phyloP scores from a whole-genome alignment of 768 basidiomycete species.

The Kwoniella sp. region DNA sequence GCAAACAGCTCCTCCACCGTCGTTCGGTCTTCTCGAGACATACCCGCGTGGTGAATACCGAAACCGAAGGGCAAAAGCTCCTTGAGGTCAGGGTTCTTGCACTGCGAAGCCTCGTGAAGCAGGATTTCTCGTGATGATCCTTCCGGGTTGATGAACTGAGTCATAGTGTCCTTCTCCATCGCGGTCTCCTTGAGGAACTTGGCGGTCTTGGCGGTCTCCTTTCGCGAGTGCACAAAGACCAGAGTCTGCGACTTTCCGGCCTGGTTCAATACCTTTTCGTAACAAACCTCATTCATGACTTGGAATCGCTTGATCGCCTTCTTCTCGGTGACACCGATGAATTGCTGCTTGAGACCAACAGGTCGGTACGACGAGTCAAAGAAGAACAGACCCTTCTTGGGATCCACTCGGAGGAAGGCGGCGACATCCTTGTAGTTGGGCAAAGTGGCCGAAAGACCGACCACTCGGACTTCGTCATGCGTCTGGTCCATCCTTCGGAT shows the following conservation, averaged over 20 bases:
- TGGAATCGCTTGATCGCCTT: conserved; percentile 98
- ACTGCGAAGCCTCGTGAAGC: conserved; percentile 72
- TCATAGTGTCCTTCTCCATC: conserved; percentile 92
- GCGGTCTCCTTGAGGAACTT: conserved; percentile 91
- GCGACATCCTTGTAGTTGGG: conserved; percentile 98
- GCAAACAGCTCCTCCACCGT: conserved; percentile 91
- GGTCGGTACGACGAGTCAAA: conserved; percentile 93
- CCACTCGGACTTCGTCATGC: conserved; percentile 81
- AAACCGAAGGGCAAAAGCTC: conserved; percentile 95
- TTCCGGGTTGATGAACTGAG: conserved; percentile 90
- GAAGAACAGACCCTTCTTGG: conserved; percentile 87
- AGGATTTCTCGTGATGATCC: conserved; percentile 87
- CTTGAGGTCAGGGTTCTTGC: conserved; percentile 73
- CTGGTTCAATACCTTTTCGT: conserved; percentile 94
- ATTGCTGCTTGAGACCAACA: conserved; percentile 91
- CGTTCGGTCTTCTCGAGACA: conserved; percentile 83
- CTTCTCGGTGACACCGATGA: conserved; percentile 97
- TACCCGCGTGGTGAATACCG: conserved; percentile 95
- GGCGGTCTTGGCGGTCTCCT: conserved; percentile 97
- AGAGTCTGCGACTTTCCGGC: conserved; percentile 67
- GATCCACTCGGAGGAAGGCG: conserved; percentile 90
- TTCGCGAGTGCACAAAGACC: conserved; percentile 96
- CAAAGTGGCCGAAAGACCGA: conserved; percentile 94
- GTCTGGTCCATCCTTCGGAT: conserved; percentile 94
- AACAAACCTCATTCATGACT: conserved; percentile 97